Base-by-base conservation (phyloP, 192 early-diverging fungal genomes). In the Coemansia sp. region DNA sequence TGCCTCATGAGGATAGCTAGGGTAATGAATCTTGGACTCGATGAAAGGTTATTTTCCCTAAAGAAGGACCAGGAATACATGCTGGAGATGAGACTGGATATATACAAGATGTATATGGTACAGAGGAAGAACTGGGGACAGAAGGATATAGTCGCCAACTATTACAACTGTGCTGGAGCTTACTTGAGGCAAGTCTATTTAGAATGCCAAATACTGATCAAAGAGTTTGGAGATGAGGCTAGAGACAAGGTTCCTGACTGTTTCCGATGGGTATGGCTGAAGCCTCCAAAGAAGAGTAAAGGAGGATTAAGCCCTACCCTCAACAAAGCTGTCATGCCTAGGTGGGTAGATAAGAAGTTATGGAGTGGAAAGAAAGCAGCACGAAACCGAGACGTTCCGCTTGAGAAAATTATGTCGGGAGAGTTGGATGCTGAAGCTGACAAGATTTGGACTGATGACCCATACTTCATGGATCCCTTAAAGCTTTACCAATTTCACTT, bases 381-480 rank as follows among this genome's bases (percentile, higher is more conserved):
- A 19, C 23, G 29, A 18, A 55, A 55, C 26, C 41, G 39, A 22
- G 39, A 55, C 19, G 22, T 22, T 1, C 53, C 53, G 15, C 26
- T 55, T 8, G 19, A 40, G 1, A 29, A 55, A 8, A 55, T 55
- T 8, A 41, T 55, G 37, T 19, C 3, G 13, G 53, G 53, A 18
- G 31, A 31, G 17, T 43, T 14, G 8, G 53, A 55, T 43, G 15
- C 1, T 11, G 53, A 55, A 34, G 53, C 53, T 33, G 53, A 40
- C 2, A 23, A 55, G 53, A 55, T 55, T 42, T 55, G 40, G 39
- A 10, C 22, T 10, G 40, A 55, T 29, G 53, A 55, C 11, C 37
- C 37, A 15, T 55, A 55, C 53, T 55, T 55, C 9, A 55, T 55
- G 53, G 40, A 55, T 55, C 53, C 53, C 27, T 29, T 29, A 29